phyloP scores from a whole-genome alignment of 2,329 filamentous ascomycete genomes.

The Paraphaeosphaeria sporulosa region DNA sequence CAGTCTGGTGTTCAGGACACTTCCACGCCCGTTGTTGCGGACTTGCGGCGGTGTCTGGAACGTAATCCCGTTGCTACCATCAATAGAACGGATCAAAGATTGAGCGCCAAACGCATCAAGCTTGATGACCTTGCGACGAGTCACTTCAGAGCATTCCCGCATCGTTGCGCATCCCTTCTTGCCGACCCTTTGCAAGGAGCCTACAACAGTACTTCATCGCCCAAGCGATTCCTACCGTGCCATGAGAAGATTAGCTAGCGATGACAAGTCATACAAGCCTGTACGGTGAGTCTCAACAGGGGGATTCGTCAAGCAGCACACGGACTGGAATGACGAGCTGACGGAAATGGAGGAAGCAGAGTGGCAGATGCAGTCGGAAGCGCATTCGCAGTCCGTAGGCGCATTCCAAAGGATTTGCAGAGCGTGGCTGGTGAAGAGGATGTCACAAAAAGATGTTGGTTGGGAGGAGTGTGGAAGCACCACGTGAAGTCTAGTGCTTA shows the following conservation, averaged over 20 bases:
- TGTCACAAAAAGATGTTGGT: no score
- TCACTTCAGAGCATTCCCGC: not conserved
- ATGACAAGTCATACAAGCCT: not conserved
- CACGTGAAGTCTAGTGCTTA: not conserved
- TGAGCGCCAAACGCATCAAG: not conserved
- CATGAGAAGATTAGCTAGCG: not conserved
- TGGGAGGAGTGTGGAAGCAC: not conserved
- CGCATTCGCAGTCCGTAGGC: not conserved
- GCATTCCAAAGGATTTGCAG: not conserved
- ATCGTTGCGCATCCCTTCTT: not conserved
- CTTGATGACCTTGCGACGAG: not conserved
- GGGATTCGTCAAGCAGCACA: conserved; percentile 1
- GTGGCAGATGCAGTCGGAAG: not conserved
- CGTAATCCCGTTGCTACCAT: not conserved
- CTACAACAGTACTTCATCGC: not conserved
- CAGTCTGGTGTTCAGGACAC: not conserved
- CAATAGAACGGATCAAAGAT: not conserved
- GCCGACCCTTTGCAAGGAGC: not conserved
- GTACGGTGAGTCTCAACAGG: not conserved
- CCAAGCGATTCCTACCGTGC: not conserved
- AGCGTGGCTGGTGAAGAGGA: not conserved
- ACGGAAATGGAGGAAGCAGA: not conserved
- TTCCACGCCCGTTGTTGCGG: not conserved
- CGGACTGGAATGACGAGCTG: not conserved
- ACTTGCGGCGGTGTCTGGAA: not conserved